A percentile compares a stretch with the other conserved stretches of the same genome.
Evolutionary conservation across 495 filamentous ascomycete genomes (phyloP).

Genomic region (Aspergillus kassunensis): DNA sequence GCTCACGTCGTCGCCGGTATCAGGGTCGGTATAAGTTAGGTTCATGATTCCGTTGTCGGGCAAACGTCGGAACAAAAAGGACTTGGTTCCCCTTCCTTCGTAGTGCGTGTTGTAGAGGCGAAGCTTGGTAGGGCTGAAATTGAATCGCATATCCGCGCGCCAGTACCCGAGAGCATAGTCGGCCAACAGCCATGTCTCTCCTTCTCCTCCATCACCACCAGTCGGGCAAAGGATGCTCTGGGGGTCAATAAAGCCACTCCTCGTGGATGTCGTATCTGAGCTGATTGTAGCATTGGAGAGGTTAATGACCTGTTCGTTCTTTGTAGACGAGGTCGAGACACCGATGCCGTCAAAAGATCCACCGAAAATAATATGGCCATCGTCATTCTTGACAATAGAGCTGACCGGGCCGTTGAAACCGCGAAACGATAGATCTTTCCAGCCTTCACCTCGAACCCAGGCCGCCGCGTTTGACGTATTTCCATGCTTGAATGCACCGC

Average conservation of each 20-base stretch:
- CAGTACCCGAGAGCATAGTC: conserved; percentile 80
- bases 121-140: conserved; percentile 78
- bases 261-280: conserved; percentile 54
- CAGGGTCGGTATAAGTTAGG: conserved; percentile 79
- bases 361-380: conserved; percentile 85
- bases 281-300: conserved; percentile 71
- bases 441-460: conserved; percentile 65
- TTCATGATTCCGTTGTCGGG: conserved; percentile 95
- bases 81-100: conserved; percentile 80
- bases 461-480: conserved; percentile 87
- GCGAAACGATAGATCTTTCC: conserved; percentile 82
- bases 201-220: conserved; percentile 55
- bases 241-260: conserved; percentile 69
- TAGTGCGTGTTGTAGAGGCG: conserved; percentile 86
- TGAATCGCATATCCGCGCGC: conserved; percentile 77
- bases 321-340: conserved; percentile 64
- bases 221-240: conserved; percentile 82
- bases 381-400: conserved; percentile 72
- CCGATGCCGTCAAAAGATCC: conserved; percentile 89
- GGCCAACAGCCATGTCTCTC: conserved; percentile 77
- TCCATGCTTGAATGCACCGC: conserved; percentile 73
- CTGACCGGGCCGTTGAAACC: conserved; percentile 94
- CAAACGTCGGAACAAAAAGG: conserved; percentile 75
- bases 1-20: conserved; percentile 54
- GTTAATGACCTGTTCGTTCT: conserved; percentile 74